Percentiles rank a stretch among this genome's conserved stretches.
Evolutionary conservation across 495 filamentous ascomycete genomes (phyloP).

Genomic region (Rhypophila decipiens): DNA sequence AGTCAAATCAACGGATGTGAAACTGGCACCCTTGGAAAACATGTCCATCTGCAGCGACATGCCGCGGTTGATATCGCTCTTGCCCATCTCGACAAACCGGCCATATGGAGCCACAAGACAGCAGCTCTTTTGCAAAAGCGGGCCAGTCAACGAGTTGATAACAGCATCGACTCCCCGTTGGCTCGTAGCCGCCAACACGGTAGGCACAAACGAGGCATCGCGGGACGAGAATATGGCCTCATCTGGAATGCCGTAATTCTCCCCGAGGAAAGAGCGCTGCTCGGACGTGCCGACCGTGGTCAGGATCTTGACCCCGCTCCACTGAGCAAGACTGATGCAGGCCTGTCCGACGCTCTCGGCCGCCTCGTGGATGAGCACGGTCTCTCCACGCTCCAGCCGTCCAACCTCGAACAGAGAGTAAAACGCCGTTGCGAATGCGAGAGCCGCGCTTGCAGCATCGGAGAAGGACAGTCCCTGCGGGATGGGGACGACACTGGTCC

Average conservation of each 20-base stretch:
- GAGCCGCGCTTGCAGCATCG: slow-evolving; percentile 18
- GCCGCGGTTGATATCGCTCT: slow-evolving; percentile 20
- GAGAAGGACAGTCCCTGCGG: slow-evolving; percentile 23
- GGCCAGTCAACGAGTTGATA: slow-evolving; percentile 48
- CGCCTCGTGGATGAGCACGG: slow-evolving; percentile 52
- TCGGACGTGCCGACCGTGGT: slow-evolving; percentile 38
- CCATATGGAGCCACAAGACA: slow-evolving; percentile 42
- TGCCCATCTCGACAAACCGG: slow-evolving; percentile 48
- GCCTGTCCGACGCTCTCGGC: slow-evolving; percentile 48
- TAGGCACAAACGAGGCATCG: slow-evolving; percentile 29
- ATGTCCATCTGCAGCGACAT: slow-evolving; percentile 25
- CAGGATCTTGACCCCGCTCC: slow-evolving; percentile 42
- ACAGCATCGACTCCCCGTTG: slow-evolving; percentile 46
- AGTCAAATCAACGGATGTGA: slow-evolving; percentile 22
- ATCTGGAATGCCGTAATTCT: slow-evolving; percentile 35
- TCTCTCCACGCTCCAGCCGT: slow-evolving; percentile 35
- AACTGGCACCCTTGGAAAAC: slow-evolving; percentile 22
- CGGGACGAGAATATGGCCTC: slow-evolving; percentile 42
- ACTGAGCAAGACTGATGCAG: slow-evolving; percentile 40
- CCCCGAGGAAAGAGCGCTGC: slow-evolving; percentile 34
- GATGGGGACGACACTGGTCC: slow-evolving; percentile 3
- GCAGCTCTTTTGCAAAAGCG: slow-evolving; percentile 40
- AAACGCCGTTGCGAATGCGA: slow-evolving; percentile 44
- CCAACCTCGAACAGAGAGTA: slow-evolving; percentile 38
- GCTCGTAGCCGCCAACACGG: slow-evolving; percentile 34